These are phyloP conservation scores for Jacaranda copaia DNA, from an alignment of 257 asterid genomes.

Conservation along the genomic window DNA sequence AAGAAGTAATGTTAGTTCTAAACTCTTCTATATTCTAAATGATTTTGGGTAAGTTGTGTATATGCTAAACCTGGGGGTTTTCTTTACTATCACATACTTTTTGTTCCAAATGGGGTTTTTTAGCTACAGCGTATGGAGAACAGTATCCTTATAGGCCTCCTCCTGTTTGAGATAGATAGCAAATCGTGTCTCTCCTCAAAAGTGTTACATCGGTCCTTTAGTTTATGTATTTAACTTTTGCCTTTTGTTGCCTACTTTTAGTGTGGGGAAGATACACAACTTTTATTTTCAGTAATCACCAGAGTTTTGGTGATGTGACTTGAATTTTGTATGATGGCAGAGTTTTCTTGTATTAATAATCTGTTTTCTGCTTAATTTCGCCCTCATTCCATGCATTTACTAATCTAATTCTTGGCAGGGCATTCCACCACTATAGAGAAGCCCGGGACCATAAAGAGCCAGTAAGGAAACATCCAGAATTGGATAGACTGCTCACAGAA, in stretches of 20 bases:
- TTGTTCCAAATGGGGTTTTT: background rate
- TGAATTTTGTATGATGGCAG: too few species aligned
- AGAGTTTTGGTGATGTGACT: background rate
- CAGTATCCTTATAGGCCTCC: background rate
- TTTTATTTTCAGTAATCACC: background rate
- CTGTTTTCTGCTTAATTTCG: background rate
- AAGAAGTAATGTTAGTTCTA: background rate
- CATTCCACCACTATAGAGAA: constrained; percentile 78
- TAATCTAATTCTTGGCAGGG: constrained; percentile 56
- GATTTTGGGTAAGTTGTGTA: background rate
- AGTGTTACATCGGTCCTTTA: background rate
- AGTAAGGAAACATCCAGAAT: constrained; percentile 66
- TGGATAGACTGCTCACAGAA: constrained; percentile 72
- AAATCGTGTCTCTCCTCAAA: too few species aligned
- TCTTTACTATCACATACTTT: background rate
- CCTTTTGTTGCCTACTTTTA: background rate
- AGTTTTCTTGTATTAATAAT: background rate
- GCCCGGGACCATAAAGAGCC: constrained; percentile 49
- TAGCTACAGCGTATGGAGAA: too few species aligned
- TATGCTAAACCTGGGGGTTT: background rate
- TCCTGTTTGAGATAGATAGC: background rate
- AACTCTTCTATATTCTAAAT: background rate
- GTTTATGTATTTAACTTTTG: background rate
- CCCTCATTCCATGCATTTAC: background rate
- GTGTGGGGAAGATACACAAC: background rate